These are phyloP conservation scores for Aspergillus carbonarius DNA, from an alignment of 2,329 filamentous ascomycete genomes.

Conservation along the genomic window DNA sequence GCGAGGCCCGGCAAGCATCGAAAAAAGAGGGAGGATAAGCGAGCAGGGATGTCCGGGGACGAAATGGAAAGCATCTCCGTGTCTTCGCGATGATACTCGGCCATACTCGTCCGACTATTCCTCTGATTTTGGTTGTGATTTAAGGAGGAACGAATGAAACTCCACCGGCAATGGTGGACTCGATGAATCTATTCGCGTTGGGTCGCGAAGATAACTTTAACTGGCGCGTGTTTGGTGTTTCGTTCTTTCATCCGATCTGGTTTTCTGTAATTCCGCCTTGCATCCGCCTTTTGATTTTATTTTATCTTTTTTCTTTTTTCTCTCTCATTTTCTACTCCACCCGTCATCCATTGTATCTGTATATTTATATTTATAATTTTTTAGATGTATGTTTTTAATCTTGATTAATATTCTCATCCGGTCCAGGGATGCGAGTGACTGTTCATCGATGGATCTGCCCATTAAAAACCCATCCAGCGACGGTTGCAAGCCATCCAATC, in stretches of 20 bases:
- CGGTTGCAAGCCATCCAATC: background rate
- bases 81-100: slow-evolving; percentile 8
- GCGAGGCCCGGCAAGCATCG: background rate
- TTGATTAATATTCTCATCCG: background rate
- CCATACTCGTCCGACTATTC: background rate
- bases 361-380: background rate
- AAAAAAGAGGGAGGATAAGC: background rate
- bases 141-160: no score
- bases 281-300: slow-evolving; percentile 13
- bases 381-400: background rate
- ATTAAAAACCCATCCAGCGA: background rate
- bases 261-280: slow-evolving; percentile 4
- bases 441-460: background rate
- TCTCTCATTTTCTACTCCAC: background rate
- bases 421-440: background rate
- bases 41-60: slow-evolving; percentile 4
- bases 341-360: no score
- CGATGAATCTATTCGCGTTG: slow-evolving; percentile 4
- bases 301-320: background rate
- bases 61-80: slow-evolving; percentile 2
- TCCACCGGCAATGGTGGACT: background rate
- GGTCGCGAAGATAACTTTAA: slow-evolving; percentile 14
- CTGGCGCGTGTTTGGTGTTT: slow-evolving; percentile 2
- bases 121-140: no score
- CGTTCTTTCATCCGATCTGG: background rate